phyloP scores from a whole-genome alignment of 371 early-diverging fungal species.

The Mucor piriformis region DNA sequence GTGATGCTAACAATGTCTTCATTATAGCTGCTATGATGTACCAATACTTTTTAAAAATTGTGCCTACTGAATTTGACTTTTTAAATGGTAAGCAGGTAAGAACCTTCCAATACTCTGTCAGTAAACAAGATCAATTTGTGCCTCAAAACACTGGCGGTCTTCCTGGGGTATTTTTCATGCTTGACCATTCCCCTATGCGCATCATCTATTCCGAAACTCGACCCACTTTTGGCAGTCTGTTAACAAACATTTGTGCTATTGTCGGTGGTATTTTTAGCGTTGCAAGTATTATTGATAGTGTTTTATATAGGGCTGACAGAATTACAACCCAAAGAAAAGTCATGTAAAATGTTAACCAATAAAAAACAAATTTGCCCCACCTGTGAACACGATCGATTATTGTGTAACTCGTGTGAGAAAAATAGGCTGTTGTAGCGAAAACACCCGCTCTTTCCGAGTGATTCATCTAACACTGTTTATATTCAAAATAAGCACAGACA shows the following conservation, averaged over 20 bases:
- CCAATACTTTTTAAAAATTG: conserved; percentile 95
- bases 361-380: too few relatives aligned
- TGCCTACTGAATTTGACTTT: conserved; percentile 81
- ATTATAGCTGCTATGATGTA: conserved; percentile 55
- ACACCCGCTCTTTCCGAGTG: conserved; percentile 18
- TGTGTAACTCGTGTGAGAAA: conserved; percentile 7
- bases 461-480: conserved; percentile 2
- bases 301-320: conserved; percentile 83
- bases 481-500: conserved; percentile 1
- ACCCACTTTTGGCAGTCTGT: conserved; percentile 81
- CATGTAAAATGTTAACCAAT: conserved; percentile 17
- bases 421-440: conserved; percentile 3
- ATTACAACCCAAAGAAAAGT: conserved; percentile 50
- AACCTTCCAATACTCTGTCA: conserved; percentile 95
- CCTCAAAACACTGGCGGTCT: conserved; percentile 44
- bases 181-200: conserved; percentile 96
- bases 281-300: conserved; percentile 87
- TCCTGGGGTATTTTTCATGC: conserved; percentile 89
- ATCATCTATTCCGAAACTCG: conserved; percentile 82
- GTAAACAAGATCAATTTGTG: conserved; percentile 73
- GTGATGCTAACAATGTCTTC: not conserved
- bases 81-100: conserved; percentile 65
- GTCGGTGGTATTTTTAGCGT: conserved; percentile 95
- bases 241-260: conserved; percentile 92
- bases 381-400: not conserved